Percentiles rank a stretch among this genome's conserved stretches.
These are phyloP conservation scores for Boletellus ananas DNA, from an alignment of 768 basidiomycete species.

Conservation along the genomic window DNA sequence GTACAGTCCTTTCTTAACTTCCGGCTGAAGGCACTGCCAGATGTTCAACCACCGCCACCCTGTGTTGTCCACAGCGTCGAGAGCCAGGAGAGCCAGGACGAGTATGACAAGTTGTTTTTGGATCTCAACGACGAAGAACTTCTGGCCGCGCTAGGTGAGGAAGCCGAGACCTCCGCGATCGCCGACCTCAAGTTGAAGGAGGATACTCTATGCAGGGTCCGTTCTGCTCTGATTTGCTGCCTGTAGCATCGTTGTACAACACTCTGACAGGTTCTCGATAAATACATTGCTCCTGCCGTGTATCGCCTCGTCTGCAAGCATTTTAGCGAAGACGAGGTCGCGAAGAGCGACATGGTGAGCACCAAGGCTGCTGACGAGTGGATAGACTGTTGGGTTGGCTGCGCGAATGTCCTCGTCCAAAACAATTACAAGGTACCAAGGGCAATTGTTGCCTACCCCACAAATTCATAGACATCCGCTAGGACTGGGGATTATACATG, in stretches of 20 bases:
- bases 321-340: constrained; percentile 34
- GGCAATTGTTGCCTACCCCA: constrained; percentile 1
- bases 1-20: constrained; percentile 60
- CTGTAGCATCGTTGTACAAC: not conserved
- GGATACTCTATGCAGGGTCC: constrained; percentile 46
- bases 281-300: constrained; percentile 48
- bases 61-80: constrained; percentile 29
- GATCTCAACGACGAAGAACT: constrained; percentile 61
- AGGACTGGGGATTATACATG: constrained; percentile 65
- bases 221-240: constrained; percentile 6
- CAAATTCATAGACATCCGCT: not conserved
- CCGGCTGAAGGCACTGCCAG: constrained; percentile 46
- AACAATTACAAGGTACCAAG: constrained; percentile 40
- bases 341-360: constrained; percentile 18
- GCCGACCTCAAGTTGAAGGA: constrained; percentile 43
- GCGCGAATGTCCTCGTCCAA: constrained; percentile 57
- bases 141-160: constrained; percentile 48
- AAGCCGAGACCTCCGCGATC: constrained; percentile 18
- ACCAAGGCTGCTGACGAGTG: constrained; percentile 47
- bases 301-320: constrained; percentile 52
- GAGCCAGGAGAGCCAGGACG: constrained; percentile 75
- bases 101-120: constrained; percentile 57
- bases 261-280: constrained; percentile 43
- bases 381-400: constrained; percentile 73
- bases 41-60: constrained; percentile 32